Percentiles rank a stretch among this genome's conserved stretches.
Conservation (phyloP, 495 filamentous ascomycete species). For the Astrocystis sublimbata region DNA sequence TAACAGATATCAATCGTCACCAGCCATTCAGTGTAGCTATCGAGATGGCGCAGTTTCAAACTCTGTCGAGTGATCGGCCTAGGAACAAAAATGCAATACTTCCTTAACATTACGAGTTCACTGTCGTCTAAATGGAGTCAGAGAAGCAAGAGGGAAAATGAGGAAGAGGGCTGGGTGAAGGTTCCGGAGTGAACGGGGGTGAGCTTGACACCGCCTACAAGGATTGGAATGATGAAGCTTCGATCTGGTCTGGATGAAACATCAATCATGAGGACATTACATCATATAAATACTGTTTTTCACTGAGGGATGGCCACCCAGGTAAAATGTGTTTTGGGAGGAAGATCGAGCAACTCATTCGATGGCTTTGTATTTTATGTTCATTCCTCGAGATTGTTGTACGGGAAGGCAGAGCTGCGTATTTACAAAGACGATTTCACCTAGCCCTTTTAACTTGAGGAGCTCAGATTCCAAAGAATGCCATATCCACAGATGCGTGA, state of each 20-base stretch:
- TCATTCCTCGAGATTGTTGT: background rate
- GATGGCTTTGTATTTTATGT: background rate
- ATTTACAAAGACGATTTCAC: background rate
- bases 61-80: background rate
- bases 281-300: too few relatives aligned
- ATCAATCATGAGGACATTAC: too few relatives aligned
- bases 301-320: too few relatives aligned
- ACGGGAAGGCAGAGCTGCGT: background rate
- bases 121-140: slow-evolving; percentile 60
- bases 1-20: slow-evolving; percentile 43
- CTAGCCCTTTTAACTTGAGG: background rate
- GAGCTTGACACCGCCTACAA: too few relatives aligned
- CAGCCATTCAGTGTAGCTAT: slow-evolving; percentile 64
- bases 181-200: slow-evolving; percentile 12
- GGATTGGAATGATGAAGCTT: too few relatives aligned
- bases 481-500: slow-evolving; percentile 45
- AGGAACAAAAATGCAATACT: too few relatives aligned
- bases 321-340: too few relatives aligned
- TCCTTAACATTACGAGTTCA: too few relatives aligned
- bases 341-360: background rate
- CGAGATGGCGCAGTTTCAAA: too few relatives aligned
- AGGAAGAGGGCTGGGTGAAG: slow-evolving; percentile 56
- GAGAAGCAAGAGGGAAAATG: slow-evolving; percentile 58
- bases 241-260: too few relatives aligned
- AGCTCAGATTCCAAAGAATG: slow-evolving; percentile 50